Base-by-base conservation (phyloP, 2,329 filamentous ascomycete genomes). In the Fusarium beomiforme region DNA sequence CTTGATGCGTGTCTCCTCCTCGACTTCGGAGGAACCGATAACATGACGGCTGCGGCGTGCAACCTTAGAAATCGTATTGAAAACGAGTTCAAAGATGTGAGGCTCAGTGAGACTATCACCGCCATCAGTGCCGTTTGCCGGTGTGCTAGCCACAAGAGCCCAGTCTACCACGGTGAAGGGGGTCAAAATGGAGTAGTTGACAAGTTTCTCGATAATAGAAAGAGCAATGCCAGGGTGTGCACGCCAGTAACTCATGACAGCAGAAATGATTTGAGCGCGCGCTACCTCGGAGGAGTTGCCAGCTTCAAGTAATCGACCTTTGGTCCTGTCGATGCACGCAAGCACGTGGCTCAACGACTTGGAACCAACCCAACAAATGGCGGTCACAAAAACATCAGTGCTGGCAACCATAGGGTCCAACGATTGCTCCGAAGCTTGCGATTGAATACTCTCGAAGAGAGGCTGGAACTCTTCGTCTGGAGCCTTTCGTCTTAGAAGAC, bases 281-380 rank as follows among this genome's bases (percentile, higher is more conserved):
- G 94, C 94, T 5, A 88, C 87, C 64, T 94, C 89, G 0, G 93
- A 95, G 47, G 90, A 87, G 3, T 91, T 86, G 1, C 93, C 94
- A 39, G 95, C 91, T 63, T 92, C 90, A 4, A 97, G 85, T 2
- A 99, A 89, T 33, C 94, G 91, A 59, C 95, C 93, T 82, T 97
- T 97, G 82, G 92, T 95, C 64, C 96, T 92, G 81, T 99, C 96
- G 72, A 99, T 97, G 80, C 93, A 97, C 12, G 95, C 97, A 19
- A 99, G 89, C 7, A 98, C 94, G 80, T 99, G 96, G 16, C 95
- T 98, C 34, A 99, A 89, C 1, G 95, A 98, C 82, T 99, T 99
- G 71, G 93, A 95, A 46, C 96, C 96, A 51, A 98, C 91, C 82
- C 91, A 96, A 83, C 95, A 96, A 73, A 99, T 95, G 23, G 93